Evolutionary conservation across 176 grass and related monocot genomes (phyloP).

Genomic region (Triticum turgidum): DNA sequence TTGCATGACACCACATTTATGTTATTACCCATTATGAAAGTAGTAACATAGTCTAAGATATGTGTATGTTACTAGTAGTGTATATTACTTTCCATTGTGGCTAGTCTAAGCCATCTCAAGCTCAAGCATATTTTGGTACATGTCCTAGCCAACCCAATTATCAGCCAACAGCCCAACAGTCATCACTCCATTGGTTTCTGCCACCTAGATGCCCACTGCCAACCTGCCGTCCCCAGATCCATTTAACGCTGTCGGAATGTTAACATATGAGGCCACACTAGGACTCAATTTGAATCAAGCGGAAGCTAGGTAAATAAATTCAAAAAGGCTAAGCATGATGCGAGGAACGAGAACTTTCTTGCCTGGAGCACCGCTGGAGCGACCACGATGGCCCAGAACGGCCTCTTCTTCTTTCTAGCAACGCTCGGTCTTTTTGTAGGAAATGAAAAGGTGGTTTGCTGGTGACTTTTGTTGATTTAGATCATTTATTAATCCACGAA

Average conservation of each 20-base stretch:
- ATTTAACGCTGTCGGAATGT: neutral
- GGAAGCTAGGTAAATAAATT: neutral
- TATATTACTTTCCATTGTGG: too few relatives aligned
- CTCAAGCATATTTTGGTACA: neutral
- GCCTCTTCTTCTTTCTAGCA: neutral
- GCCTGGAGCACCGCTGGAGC: neutral
- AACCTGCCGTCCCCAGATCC: neutral
- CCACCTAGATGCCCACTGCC: neutral
- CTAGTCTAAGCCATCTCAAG: too few relatives aligned
- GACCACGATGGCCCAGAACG: too few relatives aligned
- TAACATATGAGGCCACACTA: neutral
- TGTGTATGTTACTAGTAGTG: too few relatives aligned
- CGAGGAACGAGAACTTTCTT: neutral
- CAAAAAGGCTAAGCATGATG: neutral
- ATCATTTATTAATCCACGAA: neutral
- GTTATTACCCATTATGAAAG: too few relatives aligned
- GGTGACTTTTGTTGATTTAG: neutral
- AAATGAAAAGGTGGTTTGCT: neutral
- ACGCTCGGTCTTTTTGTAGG: neutral
- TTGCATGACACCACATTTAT: too few relatives aligned
- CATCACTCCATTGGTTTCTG: neutral
- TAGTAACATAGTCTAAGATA: too few relatives aligned
- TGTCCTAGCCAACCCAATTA: neutral
- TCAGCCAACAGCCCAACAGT: neutral
- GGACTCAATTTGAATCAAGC: neutral